These are phyloP conservation scores for Thymus mandschuricus DNA, from an alignment of 257 asterid species.

Conservation along the genomic window DNA sequence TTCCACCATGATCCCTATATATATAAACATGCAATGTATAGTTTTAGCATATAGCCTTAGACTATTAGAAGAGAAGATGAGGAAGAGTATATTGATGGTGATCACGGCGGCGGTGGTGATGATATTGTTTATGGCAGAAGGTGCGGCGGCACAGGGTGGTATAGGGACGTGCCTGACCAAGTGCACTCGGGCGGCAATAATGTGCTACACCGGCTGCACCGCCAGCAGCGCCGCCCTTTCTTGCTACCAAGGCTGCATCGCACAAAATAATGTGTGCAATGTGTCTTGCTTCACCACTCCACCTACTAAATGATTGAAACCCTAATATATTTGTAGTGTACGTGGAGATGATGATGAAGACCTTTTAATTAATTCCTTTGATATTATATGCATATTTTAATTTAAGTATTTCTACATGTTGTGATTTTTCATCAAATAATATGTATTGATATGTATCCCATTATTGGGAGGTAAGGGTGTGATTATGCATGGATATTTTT, in stretches of 20 bases:
- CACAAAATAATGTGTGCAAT: slow-evolving; percentile 17
- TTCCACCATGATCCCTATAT: neutral
- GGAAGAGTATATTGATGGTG: neutral
- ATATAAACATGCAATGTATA: neutral
- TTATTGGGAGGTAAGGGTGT: no score
- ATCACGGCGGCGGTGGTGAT: neutral
- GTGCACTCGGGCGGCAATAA: slow-evolving; percentile 30
- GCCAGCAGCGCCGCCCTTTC: neutral
- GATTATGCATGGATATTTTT: no score
- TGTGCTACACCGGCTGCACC: slow-evolving; percentile 29
- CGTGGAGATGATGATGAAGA: no score
- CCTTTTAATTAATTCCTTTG: no score
- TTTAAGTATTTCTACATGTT: no score
- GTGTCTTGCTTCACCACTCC: slow-evolving; percentile 29
- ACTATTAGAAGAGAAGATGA: neutral
- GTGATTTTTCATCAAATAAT: no score
- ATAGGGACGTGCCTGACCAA: slow-evolving; percentile 31
- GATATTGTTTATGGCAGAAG: neutral
- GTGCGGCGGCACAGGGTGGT: slow-evolving; percentile 24
- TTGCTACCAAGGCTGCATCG: slow-evolving; percentile 41
- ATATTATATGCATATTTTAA: no score
- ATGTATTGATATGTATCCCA: no score
- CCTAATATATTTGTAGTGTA: no score
- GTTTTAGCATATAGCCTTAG: no score
- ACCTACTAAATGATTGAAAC: neutral